These are phyloP conservation scores for Diaporthe ilicicola DNA, from an alignment of 2,329 filamentous ascomycete genomes.

Conservation along the genomic window DNA sequence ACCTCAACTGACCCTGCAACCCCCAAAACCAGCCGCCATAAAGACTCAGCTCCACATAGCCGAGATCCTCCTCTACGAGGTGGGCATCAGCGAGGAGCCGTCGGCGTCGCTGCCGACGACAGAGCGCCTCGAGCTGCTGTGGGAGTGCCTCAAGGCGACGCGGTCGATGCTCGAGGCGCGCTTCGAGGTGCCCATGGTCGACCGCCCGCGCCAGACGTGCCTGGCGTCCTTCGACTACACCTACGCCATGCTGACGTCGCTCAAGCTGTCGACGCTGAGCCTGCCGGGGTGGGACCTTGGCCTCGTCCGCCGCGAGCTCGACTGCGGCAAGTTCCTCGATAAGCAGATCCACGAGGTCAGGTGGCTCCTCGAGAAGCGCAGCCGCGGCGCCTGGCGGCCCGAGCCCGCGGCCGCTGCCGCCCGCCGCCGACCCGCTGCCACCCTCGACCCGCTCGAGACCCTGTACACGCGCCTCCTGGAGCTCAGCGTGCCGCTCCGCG, in stretches of 20 bases:
- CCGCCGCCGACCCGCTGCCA: background rate
- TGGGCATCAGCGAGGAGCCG: constrained; percentile 51
- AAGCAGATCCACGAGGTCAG: constrained; percentile 43
- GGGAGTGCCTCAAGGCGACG: constrained; percentile 52
- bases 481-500: constrained; percentile 16
- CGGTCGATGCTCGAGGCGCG: constrained; percentile 49
- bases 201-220: constrained; percentile 51
- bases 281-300: constrained; percentile 56
- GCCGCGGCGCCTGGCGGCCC: constrained; percentile 12
- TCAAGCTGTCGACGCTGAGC: constrained; percentile 56
- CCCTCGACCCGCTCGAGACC: constrained; percentile 21
- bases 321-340: constrained; percentile 43
- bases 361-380: constrained; percentile 38
- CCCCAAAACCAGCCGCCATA: constrained; percentile 45
- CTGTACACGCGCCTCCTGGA: constrained; percentile 20
- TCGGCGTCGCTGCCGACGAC: constrained; percentile 44
- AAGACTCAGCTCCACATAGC: constrained; percentile 53
- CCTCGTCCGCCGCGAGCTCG: constrained; percentile 47
- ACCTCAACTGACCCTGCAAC: background rate
- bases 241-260: constrained; percentile 54
- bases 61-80: constrained; percentile 57
- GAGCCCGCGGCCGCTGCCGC: background rate
- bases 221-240: constrained; percentile 57
- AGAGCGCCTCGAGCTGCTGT: constrained; percentile 56
- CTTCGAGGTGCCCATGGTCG: constrained; percentile 34